Evolutionary conservation across 306 rosid genomes (phyloP).

Genomic region (Acacia acuminata): DNA sequence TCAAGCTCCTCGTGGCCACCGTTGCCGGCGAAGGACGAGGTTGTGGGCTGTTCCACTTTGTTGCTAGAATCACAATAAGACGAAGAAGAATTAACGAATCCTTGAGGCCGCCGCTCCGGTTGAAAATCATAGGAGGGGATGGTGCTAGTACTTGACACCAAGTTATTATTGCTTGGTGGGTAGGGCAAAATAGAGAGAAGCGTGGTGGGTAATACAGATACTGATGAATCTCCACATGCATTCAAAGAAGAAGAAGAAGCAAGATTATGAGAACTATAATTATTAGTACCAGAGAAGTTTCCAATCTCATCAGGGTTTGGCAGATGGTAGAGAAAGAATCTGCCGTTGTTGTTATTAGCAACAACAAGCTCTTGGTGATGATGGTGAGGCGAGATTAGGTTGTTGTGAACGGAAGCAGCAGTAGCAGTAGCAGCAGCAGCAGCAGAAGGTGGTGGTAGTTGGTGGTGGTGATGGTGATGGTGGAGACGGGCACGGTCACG

Average conservation of each 20-base stretch:
- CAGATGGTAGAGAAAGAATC: constrained; percentile 52
- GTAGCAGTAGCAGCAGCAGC: background rate
- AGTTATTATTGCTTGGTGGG: constrained; percentile 29
- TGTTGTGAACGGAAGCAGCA: background rate
- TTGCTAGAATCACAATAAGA: constrained; percentile 7
- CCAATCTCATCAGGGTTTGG: constrained; percentile 45
- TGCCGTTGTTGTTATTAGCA: constrained; percentile 14
- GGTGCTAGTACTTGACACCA: background rate
- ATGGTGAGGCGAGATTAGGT: constrained; percentile 38
- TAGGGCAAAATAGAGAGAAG: constrained; percentile 44
- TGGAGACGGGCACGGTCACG: constrained; percentile 86
- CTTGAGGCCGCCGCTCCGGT: background rate
- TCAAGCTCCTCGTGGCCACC: constrained; percentile 57
- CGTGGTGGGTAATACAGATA: constrained; percentile 41
- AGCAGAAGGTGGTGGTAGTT: background rate
- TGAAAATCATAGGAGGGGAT: constrained; percentile 29
- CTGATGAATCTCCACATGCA: constrained; percentile 20
- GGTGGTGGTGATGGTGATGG: constrained; percentile 27
- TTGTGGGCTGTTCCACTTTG: constrained; percentile 30
- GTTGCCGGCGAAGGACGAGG: constrained; percentile 23
- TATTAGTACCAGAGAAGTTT: constrained; percentile 1
- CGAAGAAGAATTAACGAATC: constrained; percentile 9
- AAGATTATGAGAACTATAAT: background rate
- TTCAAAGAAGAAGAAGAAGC: background rate
- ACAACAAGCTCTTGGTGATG: constrained; percentile 47